Percentiles rank a stretch among this genome's conserved stretches.
Evolutionary conservation across 2,329 filamentous ascomycete species (phyloP).

Genomic region (Fusarium fujikuroi): DNA sequence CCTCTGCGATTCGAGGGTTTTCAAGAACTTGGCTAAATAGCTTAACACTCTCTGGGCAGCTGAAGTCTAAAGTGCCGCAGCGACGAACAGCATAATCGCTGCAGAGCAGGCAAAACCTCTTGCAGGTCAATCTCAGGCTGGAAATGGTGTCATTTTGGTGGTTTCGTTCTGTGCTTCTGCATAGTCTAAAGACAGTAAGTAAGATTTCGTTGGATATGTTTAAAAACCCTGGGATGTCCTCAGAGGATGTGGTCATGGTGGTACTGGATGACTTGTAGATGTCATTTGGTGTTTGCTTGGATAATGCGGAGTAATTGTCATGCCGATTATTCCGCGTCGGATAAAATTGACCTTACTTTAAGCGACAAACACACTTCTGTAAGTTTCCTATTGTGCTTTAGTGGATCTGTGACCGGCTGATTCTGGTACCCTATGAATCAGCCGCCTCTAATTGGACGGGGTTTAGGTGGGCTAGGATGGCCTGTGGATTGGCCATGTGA

Average conservation of each 20-base stretch:
- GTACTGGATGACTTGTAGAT: rapidly evolving
- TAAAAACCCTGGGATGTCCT: rapidly evolving
- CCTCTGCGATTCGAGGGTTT: not conserved
- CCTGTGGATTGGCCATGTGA: too few species aligned
- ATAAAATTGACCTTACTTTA: too few species aligned
- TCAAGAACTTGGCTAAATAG: not conserved
- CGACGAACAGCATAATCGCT: not conserved
- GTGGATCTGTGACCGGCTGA: not conserved
- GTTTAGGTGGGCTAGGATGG: too few species aligned
- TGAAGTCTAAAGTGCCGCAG: not conserved
- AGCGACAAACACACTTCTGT: too few species aligned
- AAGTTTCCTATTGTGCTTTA: too few species aligned
- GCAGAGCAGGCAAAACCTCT: not conserved
- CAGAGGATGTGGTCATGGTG: not conserved
- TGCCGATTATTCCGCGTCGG: rapidly evolving
- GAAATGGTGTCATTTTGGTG: not conserved
- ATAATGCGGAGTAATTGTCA: not conserved
- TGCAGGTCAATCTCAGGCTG: not conserved
- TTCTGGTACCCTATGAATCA: not conserved
- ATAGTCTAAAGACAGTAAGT: not conserved
- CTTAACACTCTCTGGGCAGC: not conserved
- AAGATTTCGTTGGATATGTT: not conserved
- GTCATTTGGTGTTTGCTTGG: not conserved
- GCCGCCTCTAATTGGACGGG: too few species aligned
- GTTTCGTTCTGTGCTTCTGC: not conserved